These are phyloP conservation scores for Metrosideros polymorpha DNA, from an alignment of 441 rosid genomes.

Conservation along the genomic window DNA sequence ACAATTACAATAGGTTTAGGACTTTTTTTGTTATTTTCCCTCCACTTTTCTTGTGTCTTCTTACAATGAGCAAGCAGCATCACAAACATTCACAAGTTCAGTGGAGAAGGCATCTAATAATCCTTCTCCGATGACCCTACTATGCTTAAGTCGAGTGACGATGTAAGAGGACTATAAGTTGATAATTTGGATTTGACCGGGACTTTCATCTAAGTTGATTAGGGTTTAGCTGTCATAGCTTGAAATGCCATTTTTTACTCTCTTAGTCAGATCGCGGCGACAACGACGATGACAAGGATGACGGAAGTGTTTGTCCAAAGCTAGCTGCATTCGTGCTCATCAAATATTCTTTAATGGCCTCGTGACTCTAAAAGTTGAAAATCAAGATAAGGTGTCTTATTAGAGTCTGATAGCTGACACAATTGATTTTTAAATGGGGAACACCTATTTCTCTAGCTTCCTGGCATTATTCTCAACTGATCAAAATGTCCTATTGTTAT, in stretches of 20 bases:
- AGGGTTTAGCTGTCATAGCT: background rate
- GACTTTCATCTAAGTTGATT: background rate
- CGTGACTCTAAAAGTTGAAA: background rate
- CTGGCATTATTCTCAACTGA: background rate
- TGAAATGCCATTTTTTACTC: background rate
- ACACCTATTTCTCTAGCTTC: background rate
- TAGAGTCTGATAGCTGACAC: background rate
- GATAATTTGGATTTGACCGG: background rate
- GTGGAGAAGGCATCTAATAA: background rate
- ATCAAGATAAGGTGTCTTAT: background rate
- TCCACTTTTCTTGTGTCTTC: background rate
- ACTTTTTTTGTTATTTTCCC: too few relatives aligned
- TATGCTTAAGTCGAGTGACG: background rate
- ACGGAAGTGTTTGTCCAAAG: background rate
- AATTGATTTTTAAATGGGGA: background rate
- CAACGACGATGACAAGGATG: fast-evolving
- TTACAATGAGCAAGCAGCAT: background rate
- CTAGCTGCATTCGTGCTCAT: background rate
- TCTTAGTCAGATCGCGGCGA: background rate
- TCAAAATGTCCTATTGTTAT: background rate
- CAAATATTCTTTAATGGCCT: background rate
- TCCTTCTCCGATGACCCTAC: background rate
- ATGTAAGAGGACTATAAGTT: background rate
- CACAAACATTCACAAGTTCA: background rate
- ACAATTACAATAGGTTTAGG: too few relatives aligned